Evolutionary conservation across 441 rosid species (phyloP).

Genomic region (Pelargonium australe): DNA sequence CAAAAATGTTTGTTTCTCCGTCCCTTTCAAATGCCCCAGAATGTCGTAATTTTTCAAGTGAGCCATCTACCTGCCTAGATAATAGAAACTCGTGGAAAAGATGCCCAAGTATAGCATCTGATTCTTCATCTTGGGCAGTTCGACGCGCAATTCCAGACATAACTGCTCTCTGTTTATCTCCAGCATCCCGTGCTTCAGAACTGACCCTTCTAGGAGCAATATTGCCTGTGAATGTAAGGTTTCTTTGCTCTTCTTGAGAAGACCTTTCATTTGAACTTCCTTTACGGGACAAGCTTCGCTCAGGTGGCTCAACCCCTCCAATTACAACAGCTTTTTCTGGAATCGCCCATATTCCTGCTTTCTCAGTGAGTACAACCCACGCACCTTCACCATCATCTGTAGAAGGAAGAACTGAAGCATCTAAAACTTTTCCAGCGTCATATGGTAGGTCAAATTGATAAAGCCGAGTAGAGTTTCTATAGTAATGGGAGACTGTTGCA

Average conservation of each 20-base stretch:
- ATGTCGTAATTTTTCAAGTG: conserved; percentile 56
- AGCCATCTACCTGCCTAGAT: conserved; percentile 61
- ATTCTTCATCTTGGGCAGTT: conserved; percentile 79
- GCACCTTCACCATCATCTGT: conserved; percentile 73
- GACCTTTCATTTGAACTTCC: conserved; percentile 83
- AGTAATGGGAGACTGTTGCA: conserved; percentile 75
- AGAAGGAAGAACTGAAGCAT: conserved; percentile 81
- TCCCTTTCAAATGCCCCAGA: conserved; percentile 91
- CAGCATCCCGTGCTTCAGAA: conserved; percentile 56
- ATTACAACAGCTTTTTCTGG: conserved; percentile 77
- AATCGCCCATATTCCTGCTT: conserved; percentile 96
- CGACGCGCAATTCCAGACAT: conserved; percentile 48
- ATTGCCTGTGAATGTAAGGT: conserved; percentile 34
- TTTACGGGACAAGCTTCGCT: conserved; percentile 83
- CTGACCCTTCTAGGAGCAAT: conserved; percentile 57
- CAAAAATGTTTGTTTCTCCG: conserved; percentile 78
- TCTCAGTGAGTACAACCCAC: conserved; percentile 89
- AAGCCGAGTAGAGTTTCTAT: conserved; percentile 59
- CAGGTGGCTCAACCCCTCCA: conserved; percentile 95
- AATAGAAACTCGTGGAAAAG: conserved; percentile 68
- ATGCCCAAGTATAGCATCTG: conserved; percentile 78
- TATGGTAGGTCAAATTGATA: conserved; percentile 90
- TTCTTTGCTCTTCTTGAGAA: conserved; percentile 54
- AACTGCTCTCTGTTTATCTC: conserved; percentile 51
- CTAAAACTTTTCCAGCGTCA: conserved; percentile 93